Evolutionary conservation across 2,329 filamentous ascomycete genomes (phyloP), one percentile per base, ranked within the genome.

Genomic region (Fusarium floridanum): DNA sequence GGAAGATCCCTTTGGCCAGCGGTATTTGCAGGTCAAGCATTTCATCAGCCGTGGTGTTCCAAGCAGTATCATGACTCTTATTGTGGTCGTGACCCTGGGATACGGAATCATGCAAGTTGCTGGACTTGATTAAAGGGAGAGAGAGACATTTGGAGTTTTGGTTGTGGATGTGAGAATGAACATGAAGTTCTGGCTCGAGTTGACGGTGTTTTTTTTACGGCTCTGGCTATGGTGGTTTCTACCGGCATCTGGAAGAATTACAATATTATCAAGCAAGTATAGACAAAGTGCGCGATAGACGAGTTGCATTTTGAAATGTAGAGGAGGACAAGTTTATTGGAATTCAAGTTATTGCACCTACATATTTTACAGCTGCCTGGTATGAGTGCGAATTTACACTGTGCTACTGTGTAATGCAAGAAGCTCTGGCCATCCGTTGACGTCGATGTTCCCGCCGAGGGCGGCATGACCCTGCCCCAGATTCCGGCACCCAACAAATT

Each of bases 31-130:
- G 70, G 97, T 99, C 62, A 94, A 93, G 81, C 97, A 99, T 82
- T 99, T 99, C 83, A 92, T 99, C 79, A 97, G 93, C 61, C 88
- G 95, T n/a, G 97, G 97, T 80, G 91, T 99, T 41, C 96, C 97
- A 1, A 92, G 93, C 80, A 97, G 94, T 83, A 81, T 98, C 39
- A 87, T 98, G 64, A 92, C 95, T 1, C 92, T 97, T 76, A 82
- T 88, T 0, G 94, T 99, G 11, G 92, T 98, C 48, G 89, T 98
- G 32, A 96, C 95, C 0, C 85, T 99, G 48, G 97, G 97, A 0
- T 99, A 98, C 83, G 95, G 92, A 2, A 87, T 97, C 74, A 98
- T 98, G 95, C 88, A 92, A 74, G 87, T 95, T 60, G 92, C 90
- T 12, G 91, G 92, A 1, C 87, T 95, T 64, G 85, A 86, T 71